A percentile compares a stretch with the other conserved stretches of the same genome.
These are phyloP conservation scores for Xanthoconium stramineum DNA, from an alignment of 768 basidiomycete genomes.

Conservation along the genomic window DNA sequence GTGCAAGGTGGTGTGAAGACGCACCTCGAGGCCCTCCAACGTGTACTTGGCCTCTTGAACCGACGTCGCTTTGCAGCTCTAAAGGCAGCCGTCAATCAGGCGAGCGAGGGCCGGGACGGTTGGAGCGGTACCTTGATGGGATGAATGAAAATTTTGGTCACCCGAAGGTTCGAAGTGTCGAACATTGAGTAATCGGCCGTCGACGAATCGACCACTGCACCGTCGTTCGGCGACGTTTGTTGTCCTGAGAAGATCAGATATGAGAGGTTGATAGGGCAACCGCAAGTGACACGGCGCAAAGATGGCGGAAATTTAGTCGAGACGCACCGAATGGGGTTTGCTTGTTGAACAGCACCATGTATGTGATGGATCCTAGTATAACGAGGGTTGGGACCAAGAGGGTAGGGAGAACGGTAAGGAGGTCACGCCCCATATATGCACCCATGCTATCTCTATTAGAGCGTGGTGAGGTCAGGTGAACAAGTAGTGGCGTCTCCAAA, in stretches of 20 bases:
- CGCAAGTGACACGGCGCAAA: neutral
- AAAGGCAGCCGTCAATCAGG: neutral
- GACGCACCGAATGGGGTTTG: constrained; percentile 15
- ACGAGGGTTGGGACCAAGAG: constrained; percentile 7
- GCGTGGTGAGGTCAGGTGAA: neutral
- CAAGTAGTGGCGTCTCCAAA: neutral
- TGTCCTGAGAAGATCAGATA: constrained; percentile 17
- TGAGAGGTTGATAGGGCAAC: constrained; percentile 3
- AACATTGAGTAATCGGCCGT: constrained; percentile 18
- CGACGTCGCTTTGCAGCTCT: constrained; percentile 74
- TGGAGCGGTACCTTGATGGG: constrained; percentile 53
- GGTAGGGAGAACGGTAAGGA: constrained; percentile 7
- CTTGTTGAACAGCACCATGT: constrained; percentile 10
- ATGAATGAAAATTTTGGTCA: constrained; percentile 60
- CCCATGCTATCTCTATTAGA: neutral
- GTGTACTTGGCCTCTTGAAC: constrained; percentile 55
- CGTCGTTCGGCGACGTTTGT: neutral
- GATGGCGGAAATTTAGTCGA: neutral
- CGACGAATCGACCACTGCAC: neutral
- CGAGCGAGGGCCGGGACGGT: neutral
- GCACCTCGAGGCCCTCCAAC: constrained; percentile 62
- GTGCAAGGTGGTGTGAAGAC: constrained; percentile 8
- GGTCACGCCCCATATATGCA: neutral
- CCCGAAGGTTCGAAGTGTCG: constrained; percentile 35
- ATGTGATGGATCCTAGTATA: constrained; percentile 16